phyloP scores from a whole-genome alignment of 2,329 filamentous ascomycete species.

The Alternaria tenuissima region DNA sequence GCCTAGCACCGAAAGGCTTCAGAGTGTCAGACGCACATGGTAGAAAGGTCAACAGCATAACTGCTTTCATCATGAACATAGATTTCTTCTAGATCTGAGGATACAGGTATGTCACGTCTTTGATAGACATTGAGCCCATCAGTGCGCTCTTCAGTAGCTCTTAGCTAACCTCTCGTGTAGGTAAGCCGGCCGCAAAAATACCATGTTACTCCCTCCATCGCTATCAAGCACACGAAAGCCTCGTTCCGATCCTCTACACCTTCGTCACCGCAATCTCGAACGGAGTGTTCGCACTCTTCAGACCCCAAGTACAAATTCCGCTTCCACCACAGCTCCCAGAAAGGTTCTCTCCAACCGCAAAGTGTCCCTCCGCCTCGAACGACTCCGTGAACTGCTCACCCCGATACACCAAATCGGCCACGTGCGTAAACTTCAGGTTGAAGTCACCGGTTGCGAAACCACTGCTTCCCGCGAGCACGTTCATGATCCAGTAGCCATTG shows the following conservation, averaged over 20 bases:
- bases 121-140: neutral
- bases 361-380: slow-evolving; percentile 24
- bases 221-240: neutral
- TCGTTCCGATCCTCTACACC: neutral
- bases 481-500: slow-evolving; percentile 37
- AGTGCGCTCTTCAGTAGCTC: neutral
- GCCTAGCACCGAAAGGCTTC: neutral
- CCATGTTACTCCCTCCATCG: neutral
- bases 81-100: accelerated
- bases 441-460: slow-evolving; percentile 26
- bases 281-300: slow-evolving; percentile 1
- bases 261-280: slow-evolving; percentile 5
- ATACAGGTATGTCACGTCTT: neutral
- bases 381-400: slow-evolving; percentile 25
- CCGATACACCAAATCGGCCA: slow-evolving; percentile 20
- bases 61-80: neutral
- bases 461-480: slow-evolving; percentile 20
- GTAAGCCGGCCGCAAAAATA: neutral
- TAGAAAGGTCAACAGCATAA: neutral
- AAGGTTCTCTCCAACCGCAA: slow-evolving; percentile 26
- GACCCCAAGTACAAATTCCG: slow-evolving; percentile 28
- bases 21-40: neutral
- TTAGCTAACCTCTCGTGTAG: neutral
- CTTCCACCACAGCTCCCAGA: slow-evolving; percentile 29
- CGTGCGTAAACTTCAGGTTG: slow-evolving; percentile 35